Evolutionary conservation across 202 grass and related monocot genomes (phyloP).

Genomic region (Dendrocalamus latiflorus): DNA sequence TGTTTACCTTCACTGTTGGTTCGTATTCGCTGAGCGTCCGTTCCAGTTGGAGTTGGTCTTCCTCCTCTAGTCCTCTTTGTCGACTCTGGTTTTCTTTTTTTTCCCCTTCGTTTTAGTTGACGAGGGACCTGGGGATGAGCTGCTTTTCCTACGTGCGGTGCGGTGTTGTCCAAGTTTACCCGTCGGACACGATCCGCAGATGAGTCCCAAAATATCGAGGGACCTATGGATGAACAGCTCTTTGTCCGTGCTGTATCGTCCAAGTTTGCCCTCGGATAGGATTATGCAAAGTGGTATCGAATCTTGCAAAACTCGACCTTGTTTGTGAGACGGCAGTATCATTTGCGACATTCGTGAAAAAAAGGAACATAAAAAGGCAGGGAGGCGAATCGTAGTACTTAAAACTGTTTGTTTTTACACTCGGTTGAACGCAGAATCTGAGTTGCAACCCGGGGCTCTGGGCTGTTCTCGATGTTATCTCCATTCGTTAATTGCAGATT

Average conservation of each 20-base stretch:
- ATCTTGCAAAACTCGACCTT: too few relatives aligned
- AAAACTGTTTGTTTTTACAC: background rate
- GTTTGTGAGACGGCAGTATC: too few relatives aligned
- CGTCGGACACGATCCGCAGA: slow-evolving; percentile 9
- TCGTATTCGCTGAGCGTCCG: slow-evolving; percentile 79
- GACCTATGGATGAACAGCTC: slow-evolving; percentile 44
- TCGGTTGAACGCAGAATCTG: background rate
- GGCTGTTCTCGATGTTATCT: too few relatives aligned
- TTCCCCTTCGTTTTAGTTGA: background rate
- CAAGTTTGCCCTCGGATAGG: slow-evolving; percentile 47
- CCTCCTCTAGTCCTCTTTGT: background rate
- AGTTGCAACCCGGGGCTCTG: background rate
- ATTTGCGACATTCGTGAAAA: background rate
- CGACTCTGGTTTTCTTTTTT: background rate
- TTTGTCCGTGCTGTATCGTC: slow-evolving; percentile 21
- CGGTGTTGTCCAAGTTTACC: slow-evolving; percentile 46
- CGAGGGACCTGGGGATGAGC: slow-evolving; percentile 55
- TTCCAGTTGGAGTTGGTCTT: background rate
- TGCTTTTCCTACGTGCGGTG: slow-evolving; percentile 21
- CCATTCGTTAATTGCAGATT: too few relatives aligned
- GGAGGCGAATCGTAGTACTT: background rate
- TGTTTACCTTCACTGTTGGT: slow-evolving; percentile 41
- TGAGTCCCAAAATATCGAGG: slow-evolving; percentile 2
- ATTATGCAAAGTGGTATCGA: background rate
- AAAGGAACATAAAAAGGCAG: background rate